phyloP scores from a whole-genome alignment of 345 rosid species.

The Citrus glauca region DNA sequence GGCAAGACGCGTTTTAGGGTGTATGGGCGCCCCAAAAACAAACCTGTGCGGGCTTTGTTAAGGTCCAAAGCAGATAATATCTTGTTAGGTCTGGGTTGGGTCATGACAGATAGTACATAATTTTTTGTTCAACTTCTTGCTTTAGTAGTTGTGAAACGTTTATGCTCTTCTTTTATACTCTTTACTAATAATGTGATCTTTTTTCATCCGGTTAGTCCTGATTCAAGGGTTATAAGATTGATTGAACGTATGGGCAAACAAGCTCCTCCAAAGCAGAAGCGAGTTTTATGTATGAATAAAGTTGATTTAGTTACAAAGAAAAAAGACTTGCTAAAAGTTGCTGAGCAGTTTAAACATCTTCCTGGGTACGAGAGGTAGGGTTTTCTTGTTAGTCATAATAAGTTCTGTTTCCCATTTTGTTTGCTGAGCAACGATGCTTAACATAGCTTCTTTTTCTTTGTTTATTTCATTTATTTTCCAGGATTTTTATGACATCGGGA shows the following conservation, averaged over 20 bases:
- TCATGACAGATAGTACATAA: not conserved
- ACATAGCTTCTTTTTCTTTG: constrained; percentile 2
- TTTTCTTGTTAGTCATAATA: not conserved
- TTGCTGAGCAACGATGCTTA: not conserved
- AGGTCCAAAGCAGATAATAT: no score
- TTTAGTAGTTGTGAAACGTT: not conserved
- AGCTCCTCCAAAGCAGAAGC: constrained; percentile 60
- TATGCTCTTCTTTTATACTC: not conserved
- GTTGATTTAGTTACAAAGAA: constrained; percentile 78
- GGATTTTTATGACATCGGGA: constrained; percentile 85
- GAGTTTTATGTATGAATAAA: constrained; percentile 89
- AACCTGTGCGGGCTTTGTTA: no score
- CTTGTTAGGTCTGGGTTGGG: no score
- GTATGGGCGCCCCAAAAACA: no score
- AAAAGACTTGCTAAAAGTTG: constrained; percentile 71
- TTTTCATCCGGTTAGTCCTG: constrained; percentile 48
- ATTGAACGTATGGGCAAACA: constrained; percentile 68
- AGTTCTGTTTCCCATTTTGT: not conserved
- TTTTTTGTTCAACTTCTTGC: not conserved
- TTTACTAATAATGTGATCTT: not conserved
- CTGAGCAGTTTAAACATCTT: constrained; percentile 73
- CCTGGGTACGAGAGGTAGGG: constrained; percentile 78
- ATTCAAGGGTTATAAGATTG: constrained; percentile 70
- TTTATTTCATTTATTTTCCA: constrained; percentile 26
- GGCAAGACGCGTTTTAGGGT: no score